Base-by-base conservation (phyloP, 2,329 filamentous ascomycete genomes). In the Aspergillus pseudonomiae region DNA sequence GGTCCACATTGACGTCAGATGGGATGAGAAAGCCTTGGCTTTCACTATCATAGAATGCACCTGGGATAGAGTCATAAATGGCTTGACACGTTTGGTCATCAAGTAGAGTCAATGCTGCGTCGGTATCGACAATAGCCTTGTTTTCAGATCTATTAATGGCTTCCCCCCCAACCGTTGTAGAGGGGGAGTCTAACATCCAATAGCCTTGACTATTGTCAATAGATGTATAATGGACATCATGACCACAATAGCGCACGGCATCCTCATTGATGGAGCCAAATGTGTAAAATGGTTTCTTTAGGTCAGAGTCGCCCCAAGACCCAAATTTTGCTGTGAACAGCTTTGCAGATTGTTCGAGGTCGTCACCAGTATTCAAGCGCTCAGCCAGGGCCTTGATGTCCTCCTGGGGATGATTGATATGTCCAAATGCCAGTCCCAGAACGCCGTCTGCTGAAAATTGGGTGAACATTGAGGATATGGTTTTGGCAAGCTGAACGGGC, bases 191-290 rank as follows among this genome's bases (percentile, higher is more conserved):
- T 73, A 92, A 86, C 74, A 84, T 80, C 90, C 89, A 93, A 79
- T 91, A 91, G 26, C 90, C 90, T 61, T 87, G 76, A 1, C 82
- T 84, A 62, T 84, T 87, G 77, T 92, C 87, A 56, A 92, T 77
- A 14, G 84, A 80, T 0, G 86, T 84, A 78, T 88, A 92, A 67
- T 81, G 75, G 45, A 89, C 84, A 1, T 86, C 81, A 64, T 84
- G 73, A 34, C 82, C 83, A 1, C 84, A 83, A 4, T 81, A 79
- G 60, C 79, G 82, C 55, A 91, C 81, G 0, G 86, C 83, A n/a
- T 85, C 83, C 67, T 89, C 73, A 70, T 92, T 89, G 71, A 92
- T 89, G 75, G 82, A 90, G 24, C 90, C 90, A 67, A 92, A 92
- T 1, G 90, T 92, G 78, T 90, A 92, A 79, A 91, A 92, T 0